Conservation (phyloP, 805 yeast genomes). For the Teunomyces aglyptinius region DNA sequence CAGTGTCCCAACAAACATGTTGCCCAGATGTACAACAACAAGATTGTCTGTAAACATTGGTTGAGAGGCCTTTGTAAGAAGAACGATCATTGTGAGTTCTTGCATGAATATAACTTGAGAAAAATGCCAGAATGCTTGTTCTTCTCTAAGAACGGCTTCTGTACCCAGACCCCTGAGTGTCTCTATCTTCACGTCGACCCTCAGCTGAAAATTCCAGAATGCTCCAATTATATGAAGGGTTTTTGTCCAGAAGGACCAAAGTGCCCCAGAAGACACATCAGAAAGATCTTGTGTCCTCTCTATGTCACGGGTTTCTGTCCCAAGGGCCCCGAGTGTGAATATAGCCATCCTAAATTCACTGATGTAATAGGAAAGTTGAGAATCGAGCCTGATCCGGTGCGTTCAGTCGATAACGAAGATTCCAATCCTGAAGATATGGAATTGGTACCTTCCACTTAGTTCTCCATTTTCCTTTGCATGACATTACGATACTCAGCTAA, state of each 20-base stretch:
- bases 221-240: slow-evolving; percentile 79
- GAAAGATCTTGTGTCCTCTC: slow-evolving; percentile 72
- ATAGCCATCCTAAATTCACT: slow-evolving; percentile 80
- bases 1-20: slow-evolving; percentile 86
- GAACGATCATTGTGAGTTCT: slow-evolving; percentile 92
- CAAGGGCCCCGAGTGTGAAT: slow-evolving; percentile 56
- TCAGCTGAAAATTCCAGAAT: slow-evolving; percentile 80
- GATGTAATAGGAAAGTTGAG: slow-evolving; percentile 37
- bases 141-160: slow-evolving; percentile 76
- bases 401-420: not conserved
- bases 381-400: slow-evolving; percentile 36
- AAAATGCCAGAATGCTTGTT: slow-evolving; percentile 97
- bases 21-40: slow-evolving; percentile 45
- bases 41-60: slow-evolving; percentile 97
- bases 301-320: slow-evolving; percentile 66
- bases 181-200: slow-evolving; percentile 91
- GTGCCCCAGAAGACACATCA: slow-evolving; percentile 78
- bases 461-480: not conserved
- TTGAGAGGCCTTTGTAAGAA: slow-evolving; percentile 94
- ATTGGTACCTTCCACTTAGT: not conserved
- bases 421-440: not conserved
- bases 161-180: slow-evolving; percentile 94
- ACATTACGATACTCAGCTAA: not conserved
- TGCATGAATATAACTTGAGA: slow-evolving; percentile 90
- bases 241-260: slow-evolving; percentile 91